Percentiles rank a stretch among this genome's conserved stretches.
phyloP scores from a whole-genome alignment of 1,284 basidiomycete genomes.

The Puccinia coronata region DNA sequence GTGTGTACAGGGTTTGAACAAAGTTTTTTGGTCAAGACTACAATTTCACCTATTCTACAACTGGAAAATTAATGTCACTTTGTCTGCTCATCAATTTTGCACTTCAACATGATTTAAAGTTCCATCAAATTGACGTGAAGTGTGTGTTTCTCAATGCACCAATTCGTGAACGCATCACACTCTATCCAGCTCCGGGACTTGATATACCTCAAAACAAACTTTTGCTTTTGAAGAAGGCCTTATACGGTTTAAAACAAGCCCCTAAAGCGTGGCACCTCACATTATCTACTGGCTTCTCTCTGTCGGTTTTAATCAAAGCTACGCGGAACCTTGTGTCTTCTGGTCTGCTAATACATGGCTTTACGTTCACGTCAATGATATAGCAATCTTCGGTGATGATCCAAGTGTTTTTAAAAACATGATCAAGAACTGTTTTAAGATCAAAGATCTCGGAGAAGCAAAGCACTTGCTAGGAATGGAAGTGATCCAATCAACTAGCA shows the following conservation, averaged over 20 bases:
- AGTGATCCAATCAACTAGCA: background rate
- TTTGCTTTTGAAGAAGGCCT: background rate
- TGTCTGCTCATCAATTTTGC: too few relatives aligned
- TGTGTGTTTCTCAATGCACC: background rate
- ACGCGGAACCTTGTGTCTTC: too few relatives aligned
- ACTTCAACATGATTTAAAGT: too few relatives aligned
- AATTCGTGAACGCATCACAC: background rate
- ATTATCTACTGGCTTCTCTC: conserved; percentile 3
- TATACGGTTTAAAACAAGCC: too few relatives aligned
- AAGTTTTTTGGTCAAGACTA: background rate
- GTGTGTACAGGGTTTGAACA: background rate
- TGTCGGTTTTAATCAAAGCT: background rate
- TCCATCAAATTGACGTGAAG: conserved; percentile 8
- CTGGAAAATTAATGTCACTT: too few relatives aligned
- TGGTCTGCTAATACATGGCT: too few relatives aligned
- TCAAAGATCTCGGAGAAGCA: too few relatives aligned
- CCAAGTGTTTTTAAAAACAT: background rate
- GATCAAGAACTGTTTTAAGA: too few relatives aligned
- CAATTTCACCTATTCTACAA: too few relatives aligned
- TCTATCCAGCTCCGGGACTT: background rate
- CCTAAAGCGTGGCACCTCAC: background rate
- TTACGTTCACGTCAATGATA: too few relatives aligned
- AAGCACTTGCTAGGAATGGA: background rate
- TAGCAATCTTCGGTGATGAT: background rate
- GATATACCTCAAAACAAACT: background rate